These are phyloP conservation scores for Amauroascus verrucosus DNA, from an alignment of 2,329 filamentous ascomycete genomes.

Conservation along the genomic window DNA sequence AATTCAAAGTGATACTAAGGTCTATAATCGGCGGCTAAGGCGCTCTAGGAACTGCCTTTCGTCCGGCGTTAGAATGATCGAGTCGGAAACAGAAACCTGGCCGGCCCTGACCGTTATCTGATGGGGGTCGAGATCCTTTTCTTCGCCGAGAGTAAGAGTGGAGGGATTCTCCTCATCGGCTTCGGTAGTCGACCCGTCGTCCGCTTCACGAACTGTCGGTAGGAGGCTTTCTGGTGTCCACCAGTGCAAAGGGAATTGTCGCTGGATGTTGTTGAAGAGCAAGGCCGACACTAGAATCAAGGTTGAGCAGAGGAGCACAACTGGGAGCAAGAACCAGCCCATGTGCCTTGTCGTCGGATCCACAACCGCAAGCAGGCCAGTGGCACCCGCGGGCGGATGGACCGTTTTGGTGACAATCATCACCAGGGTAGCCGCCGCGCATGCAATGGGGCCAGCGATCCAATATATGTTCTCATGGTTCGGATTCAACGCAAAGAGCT, in stretches of 20 bases:
- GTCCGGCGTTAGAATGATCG: constrained; percentile 26
- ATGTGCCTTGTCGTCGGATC: constrained; percentile 45
- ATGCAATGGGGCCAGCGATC: constrained; percentile 55
- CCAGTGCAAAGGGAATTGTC: constrained; percentile 60
- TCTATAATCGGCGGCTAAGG: constrained; percentile 28
- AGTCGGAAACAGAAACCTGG: constrained; percentile 26
- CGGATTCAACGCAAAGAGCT: constrained; percentile 50
- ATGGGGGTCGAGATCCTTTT: not conserved
- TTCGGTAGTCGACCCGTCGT: constrained; percentile 15
- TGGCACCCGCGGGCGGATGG: constrained; percentile 65
- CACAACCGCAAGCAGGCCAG: constrained; percentile 57
- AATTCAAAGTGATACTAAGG: too few species aligned
- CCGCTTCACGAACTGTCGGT: constrained; percentile 19
- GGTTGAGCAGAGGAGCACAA: constrained; percentile 50
- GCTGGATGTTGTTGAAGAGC: constrained; percentile 58
- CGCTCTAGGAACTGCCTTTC: constrained; percentile 26
- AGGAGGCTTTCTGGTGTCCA: constrained; percentile 36
- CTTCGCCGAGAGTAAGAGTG: constrained; percentile 9
- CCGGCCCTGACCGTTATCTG: constrained; percentile 23
- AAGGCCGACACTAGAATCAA: constrained; percentile 56
- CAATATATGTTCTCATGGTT: constrained; percentile 47
- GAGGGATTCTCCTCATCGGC: constrained; percentile 14
- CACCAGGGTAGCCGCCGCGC: constrained; percentile 50
- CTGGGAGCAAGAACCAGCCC: constrained; percentile 59
- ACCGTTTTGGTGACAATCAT: constrained; percentile 64